Conservation (phyloP, 352 stramenopile species). For the Globisporangium megalacanthum region DNA sequence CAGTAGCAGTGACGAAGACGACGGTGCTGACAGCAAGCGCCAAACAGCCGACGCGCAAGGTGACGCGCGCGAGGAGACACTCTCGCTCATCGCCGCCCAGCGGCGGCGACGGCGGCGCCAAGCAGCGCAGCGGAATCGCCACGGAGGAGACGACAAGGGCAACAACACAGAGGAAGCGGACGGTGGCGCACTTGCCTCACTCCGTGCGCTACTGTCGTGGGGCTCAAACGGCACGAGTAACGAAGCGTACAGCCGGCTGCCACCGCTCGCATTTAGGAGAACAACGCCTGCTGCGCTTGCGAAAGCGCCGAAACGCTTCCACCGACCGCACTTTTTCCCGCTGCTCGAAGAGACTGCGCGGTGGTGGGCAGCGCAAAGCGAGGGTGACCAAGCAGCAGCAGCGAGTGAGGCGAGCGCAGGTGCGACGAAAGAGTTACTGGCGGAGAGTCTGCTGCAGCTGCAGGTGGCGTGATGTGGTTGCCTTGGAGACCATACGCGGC, state of each 20-base stretch:
- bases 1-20: constrained; percentile 24
- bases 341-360: constrained; percentile 48
- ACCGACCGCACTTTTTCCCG: constrained; percentile 59
- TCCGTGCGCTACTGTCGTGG: constrained; percentile 3
- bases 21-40: constrained; percentile 8
- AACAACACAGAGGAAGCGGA: too few relatives aligned
- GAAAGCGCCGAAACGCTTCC: constrained; percentile 28
- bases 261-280: too few relatives aligned
- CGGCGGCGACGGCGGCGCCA: constrained; percentile 2
- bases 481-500: too few relatives aligned
- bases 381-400: not conserved
- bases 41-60: constrained; percentile 1
- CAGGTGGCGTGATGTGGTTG: not conserved
- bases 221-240: not conserved
- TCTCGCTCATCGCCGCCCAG: constrained; percentile 10
- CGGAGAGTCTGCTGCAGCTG: not conserved
- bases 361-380: constrained; percentile 37
- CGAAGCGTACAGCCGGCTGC: too few relatives aligned
- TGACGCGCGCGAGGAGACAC: constrained; percentile 8
- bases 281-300: not conserved
- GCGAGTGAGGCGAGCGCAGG: not conserved
- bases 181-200: not conserved
- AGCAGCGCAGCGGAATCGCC: not conserved
- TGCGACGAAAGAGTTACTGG: too few relatives aligned
- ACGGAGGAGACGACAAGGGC: too few relatives aligned